A percentile compares a stretch with the other conserved stretches of the same genome.
Conservation (phyloP, 2,329 filamentous ascomycete genomes). For the Clarireedia sp. region DNA sequence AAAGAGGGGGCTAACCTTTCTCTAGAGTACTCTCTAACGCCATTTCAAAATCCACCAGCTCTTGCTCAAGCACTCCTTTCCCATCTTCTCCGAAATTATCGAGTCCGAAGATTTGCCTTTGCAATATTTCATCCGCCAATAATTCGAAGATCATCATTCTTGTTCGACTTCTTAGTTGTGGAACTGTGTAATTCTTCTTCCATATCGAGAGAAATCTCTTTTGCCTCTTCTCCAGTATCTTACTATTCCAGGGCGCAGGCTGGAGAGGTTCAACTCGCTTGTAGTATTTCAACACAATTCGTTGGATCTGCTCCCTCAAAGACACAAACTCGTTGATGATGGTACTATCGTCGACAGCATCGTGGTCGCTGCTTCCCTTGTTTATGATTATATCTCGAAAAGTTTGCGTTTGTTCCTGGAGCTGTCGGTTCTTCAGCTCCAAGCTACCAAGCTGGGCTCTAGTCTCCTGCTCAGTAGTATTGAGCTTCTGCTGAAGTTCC, state of each 20-base stretch:
- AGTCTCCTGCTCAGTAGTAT: not conserved
- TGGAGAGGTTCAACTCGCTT: not conserved
- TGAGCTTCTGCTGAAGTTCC: not conserved
- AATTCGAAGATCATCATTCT: constrained; percentile 4
- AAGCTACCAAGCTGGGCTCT: not conserved
- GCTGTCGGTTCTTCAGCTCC: not conserved
- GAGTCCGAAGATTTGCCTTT: constrained; percentile 6
- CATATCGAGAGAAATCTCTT: constrained; percentile 1
- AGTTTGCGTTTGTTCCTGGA: not conserved
- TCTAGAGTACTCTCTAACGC: not conserved
- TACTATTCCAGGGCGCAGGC: not conserved
- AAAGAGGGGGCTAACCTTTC: not conserved
- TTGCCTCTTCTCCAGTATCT: not conserved
- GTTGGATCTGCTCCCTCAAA: constrained; percentile 10
- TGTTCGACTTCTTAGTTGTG: constrained; percentile 4
- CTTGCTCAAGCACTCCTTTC: not conserved
- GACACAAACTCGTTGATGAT: not conserved
- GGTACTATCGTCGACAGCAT: not conserved
- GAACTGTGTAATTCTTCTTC: not conserved
- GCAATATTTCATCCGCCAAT: constrained; percentile 1
- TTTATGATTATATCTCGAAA: constrained; percentile 6
- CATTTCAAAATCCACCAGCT: constrained; percentile 4
- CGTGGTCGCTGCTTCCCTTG: not conserved
- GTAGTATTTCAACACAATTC: constrained; percentile 2
- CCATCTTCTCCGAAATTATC: not conserved